phyloP scores from a whole-genome alignment of 192 early-diverging fungal genomes.

The Entomortierella lignicola region DNA sequence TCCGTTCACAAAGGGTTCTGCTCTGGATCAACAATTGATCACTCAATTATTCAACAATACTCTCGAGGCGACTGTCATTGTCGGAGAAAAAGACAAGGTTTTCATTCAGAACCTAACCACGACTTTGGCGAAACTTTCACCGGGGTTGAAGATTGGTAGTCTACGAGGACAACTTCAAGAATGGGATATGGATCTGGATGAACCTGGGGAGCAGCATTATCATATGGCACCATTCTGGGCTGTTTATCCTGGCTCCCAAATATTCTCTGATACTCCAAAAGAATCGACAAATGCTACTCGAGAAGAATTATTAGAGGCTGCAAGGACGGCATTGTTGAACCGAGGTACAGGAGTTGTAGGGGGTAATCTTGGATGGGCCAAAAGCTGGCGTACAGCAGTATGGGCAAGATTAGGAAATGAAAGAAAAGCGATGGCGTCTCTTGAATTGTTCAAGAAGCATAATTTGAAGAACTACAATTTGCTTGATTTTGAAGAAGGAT shows the following conservation, averaged over 20 bases:
- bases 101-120: conserved; percentile 40
- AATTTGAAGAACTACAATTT: conserved; percentile 15
- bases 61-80: conserved; percentile 23
- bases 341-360: conserved; percentile 21
- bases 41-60: conserved; percentile 44
- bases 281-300: background rate
- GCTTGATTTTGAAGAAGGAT: conserved; percentile 29
- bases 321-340: background rate
- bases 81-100: conserved; percentile 30
- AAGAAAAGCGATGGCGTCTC: background rate
- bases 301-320: conserved; percentile 23
- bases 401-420: conserved; percentile 39
- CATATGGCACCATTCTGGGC: conserved; percentile 44
- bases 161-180: conserved; percentile 49
- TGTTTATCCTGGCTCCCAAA: conserved; percentile 40
- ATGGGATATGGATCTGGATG: conserved; percentile 52
- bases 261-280: conserved; percentile 24
- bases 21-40: conserved; percentile 48
- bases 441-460: conserved; percentile 19
- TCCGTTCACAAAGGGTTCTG: conserved; percentile 28
- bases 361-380: conserved; percentile 28
- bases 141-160: conserved; percentile 32
- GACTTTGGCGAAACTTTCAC: conserved; percentile 7
- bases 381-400: conserved; percentile 41
- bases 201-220: conserved; percentile 25